Base-by-base conservation (phyloP, 257 asterid genomes). In the Scutellaria galericulata region DNA sequence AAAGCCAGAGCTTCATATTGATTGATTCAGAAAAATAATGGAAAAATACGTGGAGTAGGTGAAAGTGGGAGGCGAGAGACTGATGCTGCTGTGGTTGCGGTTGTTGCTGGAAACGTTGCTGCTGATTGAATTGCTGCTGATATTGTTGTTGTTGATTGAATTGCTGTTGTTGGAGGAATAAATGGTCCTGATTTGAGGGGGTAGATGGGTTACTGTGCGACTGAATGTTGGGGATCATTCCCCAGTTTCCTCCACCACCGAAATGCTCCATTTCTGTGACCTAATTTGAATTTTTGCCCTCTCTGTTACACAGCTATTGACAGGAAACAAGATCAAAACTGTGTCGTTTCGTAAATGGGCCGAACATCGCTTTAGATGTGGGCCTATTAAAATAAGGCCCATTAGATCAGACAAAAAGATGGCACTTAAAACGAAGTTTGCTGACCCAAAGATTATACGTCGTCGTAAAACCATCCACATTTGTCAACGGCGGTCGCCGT, bases 1-100 rank as follows among this genome's bases (percentile, higher is more conserved):
- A 55, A 5, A 1, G 4, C 24, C n/a, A 44, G 44, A 62, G 15
- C 11, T 40, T 14, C 8, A 0, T 6, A n/a, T 37, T 14, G 2
- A 11, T 3, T 20, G 2, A 11, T 3, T 20, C 22, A 64, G 27
- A 14, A 35, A 14, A 20, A 44, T 24, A 44, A 35, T 5, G n/a
- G 35, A 48, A 1, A 44, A 73, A 5, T 86, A 91, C 97, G 50
- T 92, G 92, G 60, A 78, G 83, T 18, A 90, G 87, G 66, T 86
- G 89, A 79, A 92, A 92, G 78, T 86, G 96, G 47, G 96, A 88
- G 24, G 91, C 94, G 52, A 92, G 92, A n/a, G 96, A 86, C 64
- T 87, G 96, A 47, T 81, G 85, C 47, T 73, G 90, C 15, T 55
- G 83, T 22, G 62, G 92, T 18, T 41, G 86, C 31, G 70, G 90